These are phyloP conservation scores for Eimeria falciformis DNA, from an alignment of 169 alveolate genomes.

Conservation along the genomic window DNA sequence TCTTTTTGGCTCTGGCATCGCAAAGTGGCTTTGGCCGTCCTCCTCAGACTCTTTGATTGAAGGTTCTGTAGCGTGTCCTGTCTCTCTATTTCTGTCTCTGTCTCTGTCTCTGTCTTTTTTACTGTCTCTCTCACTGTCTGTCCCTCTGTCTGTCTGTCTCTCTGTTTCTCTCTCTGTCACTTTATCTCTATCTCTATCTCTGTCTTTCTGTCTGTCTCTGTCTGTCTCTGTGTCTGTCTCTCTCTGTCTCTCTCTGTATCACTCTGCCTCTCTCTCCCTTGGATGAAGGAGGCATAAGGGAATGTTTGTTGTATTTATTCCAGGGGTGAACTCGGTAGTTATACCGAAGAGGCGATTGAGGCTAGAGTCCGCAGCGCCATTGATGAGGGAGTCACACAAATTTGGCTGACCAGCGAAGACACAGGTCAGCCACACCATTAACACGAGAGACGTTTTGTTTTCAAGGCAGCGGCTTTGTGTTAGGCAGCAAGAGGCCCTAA, in stretches of 20 bases:
- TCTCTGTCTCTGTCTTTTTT: neutral
- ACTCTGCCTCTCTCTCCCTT: too few relatives aligned
- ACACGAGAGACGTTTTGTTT: too few relatives aligned
- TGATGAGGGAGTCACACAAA: conserved; percentile 94
- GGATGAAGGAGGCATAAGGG: too few relatives aligned
- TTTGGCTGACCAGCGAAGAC: conserved; percentile 99
- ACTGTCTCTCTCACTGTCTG: neutral
- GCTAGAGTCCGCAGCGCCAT: conserved; percentile 91
- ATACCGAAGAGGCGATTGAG: conserved; percentile 92
- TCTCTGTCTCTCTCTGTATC: too few relatives aligned
- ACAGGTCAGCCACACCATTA: conserved; percentile 84
- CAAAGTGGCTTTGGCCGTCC: neutral
- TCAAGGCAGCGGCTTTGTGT: too few relatives aligned
- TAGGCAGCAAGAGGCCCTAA: too few relatives aligned
- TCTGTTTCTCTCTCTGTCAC: neutral
- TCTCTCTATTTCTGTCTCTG: neutral
- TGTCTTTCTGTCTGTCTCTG: neutral
- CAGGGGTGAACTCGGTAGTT: conserved; percentile 97
- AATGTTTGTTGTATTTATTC: too few relatives aligned
- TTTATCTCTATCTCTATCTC: too few relatives aligned
- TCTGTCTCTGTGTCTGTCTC: neutral
- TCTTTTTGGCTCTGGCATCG: too few relatives aligned
- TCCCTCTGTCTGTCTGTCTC: neutral
- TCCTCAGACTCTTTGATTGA: neutral
- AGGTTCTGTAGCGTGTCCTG: neutral